These are phyloP conservation scores for Epichloe gansuensis DNA, from an alignment of 2,329 filamentous ascomycete genomes.

Conservation along the genomic window DNA sequence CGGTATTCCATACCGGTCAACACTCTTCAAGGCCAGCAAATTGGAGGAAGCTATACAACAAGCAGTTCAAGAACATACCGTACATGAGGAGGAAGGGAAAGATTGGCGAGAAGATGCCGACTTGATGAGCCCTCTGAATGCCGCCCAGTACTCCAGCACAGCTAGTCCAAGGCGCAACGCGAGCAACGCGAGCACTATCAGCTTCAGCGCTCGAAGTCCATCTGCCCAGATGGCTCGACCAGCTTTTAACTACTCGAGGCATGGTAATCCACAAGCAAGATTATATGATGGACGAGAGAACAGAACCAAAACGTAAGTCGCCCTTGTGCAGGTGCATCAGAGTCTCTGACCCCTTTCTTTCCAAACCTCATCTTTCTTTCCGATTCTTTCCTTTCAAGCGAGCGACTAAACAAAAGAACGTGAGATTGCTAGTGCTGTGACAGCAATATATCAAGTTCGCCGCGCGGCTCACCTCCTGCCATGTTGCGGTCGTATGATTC, in stretches of 20 bases:
- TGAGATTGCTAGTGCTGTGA: constrained; percentile 54
- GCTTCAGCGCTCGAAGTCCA: constrained; percentile 58
- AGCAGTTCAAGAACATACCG: constrained; percentile 73
- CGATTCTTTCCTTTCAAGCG: background rate
- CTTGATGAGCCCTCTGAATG: constrained; percentile 27
- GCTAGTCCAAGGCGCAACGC: constrained; percentile 45
- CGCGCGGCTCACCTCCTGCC: constrained; percentile 52
- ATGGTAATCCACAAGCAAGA: constrained; percentile 71
- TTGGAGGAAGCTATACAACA: constrained; percentile 88
- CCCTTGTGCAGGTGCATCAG: background rate
- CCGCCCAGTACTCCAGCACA: constrained; percentile 28
- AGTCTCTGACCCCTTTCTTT: background rate
- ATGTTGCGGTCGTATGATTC: constrained; percentile 92
- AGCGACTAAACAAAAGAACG: background rate
- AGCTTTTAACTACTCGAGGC: constrained; percentile 39
- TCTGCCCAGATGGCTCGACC: constrained; percentile 41
- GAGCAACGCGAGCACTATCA: constrained; percentile 73
- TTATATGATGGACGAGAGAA: constrained; percentile 82
- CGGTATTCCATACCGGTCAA: constrained; percentile 87
- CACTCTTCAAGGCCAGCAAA: constrained; percentile 91
- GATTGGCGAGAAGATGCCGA: constrained; percentile 40
- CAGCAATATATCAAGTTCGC: constrained; percentile 77
- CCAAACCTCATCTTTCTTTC: background rate
- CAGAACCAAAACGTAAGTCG: constrained; percentile 74
- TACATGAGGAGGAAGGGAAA: constrained; percentile 71